Conservation (phyloP, 805 yeast species). For the Sugiyamaella boreocaroliniensis region DNA sequence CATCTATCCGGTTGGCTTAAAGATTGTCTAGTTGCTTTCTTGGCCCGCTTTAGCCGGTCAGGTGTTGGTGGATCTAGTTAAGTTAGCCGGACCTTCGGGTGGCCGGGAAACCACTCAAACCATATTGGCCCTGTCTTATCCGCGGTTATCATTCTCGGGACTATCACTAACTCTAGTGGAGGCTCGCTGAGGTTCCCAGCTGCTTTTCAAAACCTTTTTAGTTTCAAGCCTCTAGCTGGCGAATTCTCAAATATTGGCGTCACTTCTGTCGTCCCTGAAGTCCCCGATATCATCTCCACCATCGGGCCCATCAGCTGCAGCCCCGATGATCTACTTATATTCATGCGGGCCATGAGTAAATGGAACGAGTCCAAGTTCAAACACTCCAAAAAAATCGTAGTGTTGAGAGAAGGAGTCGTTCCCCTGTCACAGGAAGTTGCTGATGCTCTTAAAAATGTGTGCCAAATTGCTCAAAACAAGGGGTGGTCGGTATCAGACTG, state of each 20-base stretch:
- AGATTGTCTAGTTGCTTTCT: too few relatives aligned
- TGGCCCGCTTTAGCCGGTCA: too few relatives aligned
- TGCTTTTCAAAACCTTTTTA: neutral
- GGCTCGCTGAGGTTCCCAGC: neutral
- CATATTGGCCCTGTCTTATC: too few relatives aligned
- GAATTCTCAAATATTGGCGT: neutral
- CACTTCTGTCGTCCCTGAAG: neutral
- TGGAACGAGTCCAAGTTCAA: neutral
- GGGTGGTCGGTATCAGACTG: conserved; percentile 5
- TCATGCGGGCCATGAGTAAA: neutral
- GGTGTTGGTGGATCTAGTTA: too few relatives aligned
- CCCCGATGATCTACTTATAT: neutral
- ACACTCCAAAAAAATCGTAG: neutral
- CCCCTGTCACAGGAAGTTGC: neutral
- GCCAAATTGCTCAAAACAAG: neutral
- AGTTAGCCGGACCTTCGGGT: too few relatives aligned
- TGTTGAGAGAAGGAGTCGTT: neutral
- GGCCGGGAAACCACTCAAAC: too few relatives aligned
- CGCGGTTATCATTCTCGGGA: neutral
- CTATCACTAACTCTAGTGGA: neutral
- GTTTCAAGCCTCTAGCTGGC: neutral
- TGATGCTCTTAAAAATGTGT: neutral
- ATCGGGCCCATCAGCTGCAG: neutral
- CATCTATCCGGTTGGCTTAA: too few relatives aligned
- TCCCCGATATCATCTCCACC: neutral